A percentile compares a stretch with the other conserved stretches of the same genome.
Conservation (phyloP, 352 stramenopile species). For the Globisporangium paddicum region DNA sequence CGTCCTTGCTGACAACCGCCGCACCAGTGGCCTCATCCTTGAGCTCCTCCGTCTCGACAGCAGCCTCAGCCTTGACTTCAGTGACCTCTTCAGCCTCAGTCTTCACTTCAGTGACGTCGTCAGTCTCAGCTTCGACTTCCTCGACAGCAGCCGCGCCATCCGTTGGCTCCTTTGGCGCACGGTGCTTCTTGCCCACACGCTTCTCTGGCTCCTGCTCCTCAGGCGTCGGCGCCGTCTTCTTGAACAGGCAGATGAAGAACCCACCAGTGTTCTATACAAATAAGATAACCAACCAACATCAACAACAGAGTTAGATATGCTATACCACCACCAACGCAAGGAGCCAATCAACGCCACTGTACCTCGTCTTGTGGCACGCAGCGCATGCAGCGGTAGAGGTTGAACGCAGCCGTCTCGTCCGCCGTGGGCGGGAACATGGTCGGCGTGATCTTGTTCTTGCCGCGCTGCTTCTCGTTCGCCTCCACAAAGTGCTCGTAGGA, state of each 20-base stretch:
- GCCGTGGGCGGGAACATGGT: conserved; percentile 90
- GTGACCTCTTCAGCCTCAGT: not conserved
- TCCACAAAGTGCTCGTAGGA: conserved; percentile 63
- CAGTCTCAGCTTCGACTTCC: not conserved
- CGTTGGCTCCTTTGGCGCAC: conserved; percentile 20
- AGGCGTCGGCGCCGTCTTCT: conserved; percentile 82
- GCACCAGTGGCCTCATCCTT: not conserved
- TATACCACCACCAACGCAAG: no score
- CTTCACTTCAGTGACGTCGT: no score
- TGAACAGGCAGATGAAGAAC: conserved; percentile 98
- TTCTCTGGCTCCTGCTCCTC: conserved; percentile 18
- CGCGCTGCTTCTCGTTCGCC: conserved; percentile 48
- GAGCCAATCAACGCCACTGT: conserved; percentile 1
- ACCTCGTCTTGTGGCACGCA: conserved; percentile 97
- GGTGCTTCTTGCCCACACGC: conserved; percentile 14
- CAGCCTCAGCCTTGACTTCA: not conserved
- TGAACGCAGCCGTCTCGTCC: conserved; percentile 63
- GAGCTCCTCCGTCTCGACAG: conserved; percentile 14
- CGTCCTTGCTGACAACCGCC: not conserved
- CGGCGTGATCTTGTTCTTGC: conserved; percentile 74
- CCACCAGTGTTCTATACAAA: conserved; percentile 91
- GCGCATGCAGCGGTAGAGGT: conserved; percentile 94
- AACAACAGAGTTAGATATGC: no score
- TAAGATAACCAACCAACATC: not conserved
- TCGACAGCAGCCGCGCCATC: conserved; percentile 8